Percentiles rank a stretch among this genome's conserved stretches.
Evolutionary conservation across 2,329 filamentous ascomycete species (phyloP).

Genomic region (Hypocrella siamensis): DNA sequence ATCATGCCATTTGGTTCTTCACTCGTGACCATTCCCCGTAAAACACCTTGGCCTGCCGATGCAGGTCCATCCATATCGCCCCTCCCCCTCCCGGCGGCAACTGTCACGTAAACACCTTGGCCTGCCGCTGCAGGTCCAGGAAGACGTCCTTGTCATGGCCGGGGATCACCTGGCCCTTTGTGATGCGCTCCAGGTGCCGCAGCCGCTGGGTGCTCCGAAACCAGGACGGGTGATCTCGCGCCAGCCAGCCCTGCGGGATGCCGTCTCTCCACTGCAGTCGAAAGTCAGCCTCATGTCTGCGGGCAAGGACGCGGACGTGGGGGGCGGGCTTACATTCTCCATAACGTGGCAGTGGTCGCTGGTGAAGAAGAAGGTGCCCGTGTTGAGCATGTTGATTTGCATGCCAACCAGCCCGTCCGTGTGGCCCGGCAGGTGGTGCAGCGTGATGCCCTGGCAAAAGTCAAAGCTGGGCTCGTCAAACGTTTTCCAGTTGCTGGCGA

Average conservation of each 20-base stretch:
- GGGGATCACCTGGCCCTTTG: constrained; percentile 6
- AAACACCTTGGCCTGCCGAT: too few species aligned
- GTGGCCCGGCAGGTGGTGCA: constrained; percentile 10
- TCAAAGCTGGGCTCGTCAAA: constrained; percentile 7
- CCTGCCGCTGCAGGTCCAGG: neutral
- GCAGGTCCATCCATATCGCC: too few species aligned
- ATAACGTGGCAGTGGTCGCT: constrained; percentile 16
- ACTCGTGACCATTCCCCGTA: too few species aligned
- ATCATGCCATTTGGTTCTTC: too few species aligned
- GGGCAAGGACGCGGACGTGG: neutral
- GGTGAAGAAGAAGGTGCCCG: constrained; percentile 16
- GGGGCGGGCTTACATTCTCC: constrained; percentile 1
- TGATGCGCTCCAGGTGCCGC: constrained; percentile 11
- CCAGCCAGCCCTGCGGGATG: constrained; percentile 16
- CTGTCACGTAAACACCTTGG: constrained; percentile 1
- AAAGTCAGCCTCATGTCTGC: too few species aligned
- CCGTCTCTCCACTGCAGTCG: constrained; percentile 9
- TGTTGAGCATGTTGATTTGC: constrained; percentile 15
- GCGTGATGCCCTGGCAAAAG: constrained; percentile 8
- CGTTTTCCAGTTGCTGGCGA: constrained; percentile 8
- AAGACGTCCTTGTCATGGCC: constrained; percentile 7
- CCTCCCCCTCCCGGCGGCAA: too few species aligned
- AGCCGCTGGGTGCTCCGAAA: constrained; percentile 14
- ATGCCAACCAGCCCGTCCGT: constrained; percentile 13
- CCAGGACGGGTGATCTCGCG: constrained; percentile 16